A percentile compares a stretch with the other conserved stretches of the same genome.
Conservation (phyloP, 2,329 filamentous ascomycete genomes). For the Fusarium dlaminii region DNA sequence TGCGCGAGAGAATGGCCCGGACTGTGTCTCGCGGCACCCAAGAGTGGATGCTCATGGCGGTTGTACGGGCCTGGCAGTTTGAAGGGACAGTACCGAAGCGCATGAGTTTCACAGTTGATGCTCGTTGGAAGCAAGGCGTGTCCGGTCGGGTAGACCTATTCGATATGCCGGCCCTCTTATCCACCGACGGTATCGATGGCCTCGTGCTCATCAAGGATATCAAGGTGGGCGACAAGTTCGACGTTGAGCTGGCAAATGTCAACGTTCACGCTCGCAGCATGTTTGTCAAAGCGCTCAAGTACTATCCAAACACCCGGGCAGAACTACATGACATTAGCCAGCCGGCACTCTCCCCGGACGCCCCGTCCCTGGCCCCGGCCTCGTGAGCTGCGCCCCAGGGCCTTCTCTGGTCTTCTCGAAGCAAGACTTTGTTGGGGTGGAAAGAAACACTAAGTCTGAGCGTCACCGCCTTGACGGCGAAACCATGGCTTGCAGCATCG, state of each 20-base stretch:
- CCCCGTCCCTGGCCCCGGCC: slow-evolving; percentile 20
- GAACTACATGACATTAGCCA: slow-evolving; percentile 2
- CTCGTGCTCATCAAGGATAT: slow-evolving; percentile 55
- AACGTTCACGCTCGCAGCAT: slow-evolving; percentile 59
- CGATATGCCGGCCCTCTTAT: slow-evolving; percentile 55
- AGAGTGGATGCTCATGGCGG: slow-evolving; percentile 68
- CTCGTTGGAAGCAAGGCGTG: slow-evolving; percentile 48
- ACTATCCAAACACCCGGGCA: slow-evolving; percentile 2
- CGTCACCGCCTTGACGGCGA: slow-evolving; percentile 27
- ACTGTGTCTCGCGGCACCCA: slow-evolving; percentile 55
- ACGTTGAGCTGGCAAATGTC: slow-evolving; percentile 64
- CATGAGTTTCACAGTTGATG: slow-evolving; percentile 59
- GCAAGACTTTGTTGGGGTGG: slow-evolving; percentile 23
- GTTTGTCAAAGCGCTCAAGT: slow-evolving; percentile 55
- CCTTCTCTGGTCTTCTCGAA: slow-evolving; percentile 3
- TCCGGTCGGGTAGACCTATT: slow-evolving; percentile 62
- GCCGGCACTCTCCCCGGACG: slow-evolving; percentile 25
- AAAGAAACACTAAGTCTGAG: slow-evolving; percentile 10
- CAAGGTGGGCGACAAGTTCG: slow-evolving; percentile 61
- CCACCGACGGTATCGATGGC: slow-evolving; percentile 50
- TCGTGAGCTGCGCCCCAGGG: slow-evolving; percentile 27
- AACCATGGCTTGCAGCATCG: slow-evolving; percentile 16
- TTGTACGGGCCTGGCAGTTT: slow-evolving; percentile 68
- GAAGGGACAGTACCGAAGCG: slow-evolving; percentile 58
- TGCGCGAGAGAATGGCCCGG: slow-evolving; percentile 62